Evolutionary conservation across 2,329 filamentous ascomycete genomes (phyloP), one percentile per base, ranked within the genome.

Genomic region (Pseudomassariella vexata): DNA sequence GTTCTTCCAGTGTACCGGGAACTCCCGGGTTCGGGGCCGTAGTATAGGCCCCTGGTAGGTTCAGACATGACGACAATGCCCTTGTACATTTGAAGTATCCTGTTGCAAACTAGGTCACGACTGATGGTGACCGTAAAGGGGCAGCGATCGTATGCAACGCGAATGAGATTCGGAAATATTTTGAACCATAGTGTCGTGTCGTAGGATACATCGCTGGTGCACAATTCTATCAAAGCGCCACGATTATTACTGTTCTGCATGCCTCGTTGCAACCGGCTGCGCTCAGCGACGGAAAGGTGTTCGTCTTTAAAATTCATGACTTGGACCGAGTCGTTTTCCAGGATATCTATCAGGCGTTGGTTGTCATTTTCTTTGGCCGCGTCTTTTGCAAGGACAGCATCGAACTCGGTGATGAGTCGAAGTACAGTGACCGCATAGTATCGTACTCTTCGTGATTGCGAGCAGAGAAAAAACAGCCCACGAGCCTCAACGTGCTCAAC

Each of bases 401-500:
- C 92, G 44, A 98, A 96, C 46, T 98, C 90, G 2, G 82, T 89
- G 41, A 96, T 90, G 16, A 96, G 73, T 5, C 87, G 83, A 17
- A 98, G 67, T 2, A 98, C 90, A 2, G 85, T 95, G 32, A 98
- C 86, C 3, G 92, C 89, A 55, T 92, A 94, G 37, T 85, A 74
- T 31, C 92, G 79, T 17, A 98, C 92, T 33, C 85, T 77, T 32
- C 87, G 76, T 5, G 92, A 95, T 47, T 96, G 92, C 1, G 92
- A 98, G 56, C 92, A 98, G 6, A 98, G 66, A 55, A 98, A 98
- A 66, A 98, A 98, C 3, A 98, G 62, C 0, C 92, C 94, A 53
- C 96, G 92, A 1, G 90, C 94, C 56, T 98, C 92, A 11, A 95
- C 85, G 56, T 95, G 89, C 46, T 98, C 92, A 17, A 98, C 90